phyloP scores from a whole-genome alignment of 2,329 filamentous ascomycete genomes.

The Dactylellina drechsleri region DNA sequence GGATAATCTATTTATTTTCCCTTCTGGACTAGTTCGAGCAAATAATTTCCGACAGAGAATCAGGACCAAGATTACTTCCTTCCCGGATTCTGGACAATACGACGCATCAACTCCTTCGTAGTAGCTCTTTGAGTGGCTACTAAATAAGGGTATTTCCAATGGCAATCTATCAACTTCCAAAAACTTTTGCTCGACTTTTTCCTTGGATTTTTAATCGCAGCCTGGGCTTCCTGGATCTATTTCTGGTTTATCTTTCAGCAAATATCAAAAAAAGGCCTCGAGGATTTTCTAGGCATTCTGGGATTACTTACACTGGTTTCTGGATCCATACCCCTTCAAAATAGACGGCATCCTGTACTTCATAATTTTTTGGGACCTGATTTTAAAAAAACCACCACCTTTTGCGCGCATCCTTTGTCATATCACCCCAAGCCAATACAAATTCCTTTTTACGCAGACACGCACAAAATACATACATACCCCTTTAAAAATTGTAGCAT shows the following conservation, averaged over 20 bases:
- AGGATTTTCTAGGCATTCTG: slow-evolving; percentile 23
- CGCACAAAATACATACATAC: background rate
- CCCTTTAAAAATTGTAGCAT: slow-evolving; percentile 42
- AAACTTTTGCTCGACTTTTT: slow-evolving; percentile 18
- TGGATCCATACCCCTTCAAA: slow-evolving; percentile 36
- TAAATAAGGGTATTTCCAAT: background rate
- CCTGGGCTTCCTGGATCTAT: slow-evolving; percentile 21
- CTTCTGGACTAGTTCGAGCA: background rate
- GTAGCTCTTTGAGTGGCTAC: background rate
- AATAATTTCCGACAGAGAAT: background rate
- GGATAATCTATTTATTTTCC: slow-evolving; percentile 24
- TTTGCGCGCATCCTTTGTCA: slow-evolving; percentile 30
- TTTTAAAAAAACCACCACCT: slow-evolving; percentile 14
- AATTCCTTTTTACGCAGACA: too few relatives aligned
- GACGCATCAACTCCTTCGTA: background rate
- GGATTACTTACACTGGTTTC: slow-evolving; percentile 26
- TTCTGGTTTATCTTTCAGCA: slow-evolving; percentile 17
- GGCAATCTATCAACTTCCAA: too few relatives aligned
- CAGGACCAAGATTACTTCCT: background rate
- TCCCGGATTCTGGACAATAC: slow-evolving; percentile 28
- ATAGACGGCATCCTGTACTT: slow-evolving; percentile 44
- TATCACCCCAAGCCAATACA: background rate
- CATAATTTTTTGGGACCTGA: slow-evolving; percentile 35
- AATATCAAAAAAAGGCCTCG: slow-evolving; percentile 4
- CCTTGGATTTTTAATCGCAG: slow-evolving; percentile 8